A percentile compares a stretch with the other conserved stretches of the same genome.
phyloP scores from a whole-genome alignment of 495 filamentous ascomycete species.

The Stereocaulon alpinum region DNA sequence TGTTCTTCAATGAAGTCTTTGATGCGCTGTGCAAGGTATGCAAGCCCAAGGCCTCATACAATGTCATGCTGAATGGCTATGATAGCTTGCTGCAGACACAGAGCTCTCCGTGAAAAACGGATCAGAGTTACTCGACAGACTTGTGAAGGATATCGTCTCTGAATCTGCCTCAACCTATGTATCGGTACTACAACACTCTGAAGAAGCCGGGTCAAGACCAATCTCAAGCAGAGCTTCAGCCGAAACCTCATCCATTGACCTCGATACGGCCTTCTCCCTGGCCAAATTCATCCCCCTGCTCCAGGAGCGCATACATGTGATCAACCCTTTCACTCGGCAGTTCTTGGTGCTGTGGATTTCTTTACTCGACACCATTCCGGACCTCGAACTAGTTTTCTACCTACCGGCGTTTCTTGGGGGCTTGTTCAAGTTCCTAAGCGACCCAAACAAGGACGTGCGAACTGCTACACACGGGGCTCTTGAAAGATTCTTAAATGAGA shows the following conservation, averaged over 20 bases:
- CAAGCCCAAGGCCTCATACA: background rate
- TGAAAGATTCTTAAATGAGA: constrained; percentile 88
- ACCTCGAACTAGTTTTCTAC: constrained; percentile 87
- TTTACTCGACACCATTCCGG: constrained; percentile 90
- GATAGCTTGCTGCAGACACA: constrained; percentile 84
- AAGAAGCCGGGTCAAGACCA: constrained; percentile 36
- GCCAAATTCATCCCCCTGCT: constrained; percentile 85
- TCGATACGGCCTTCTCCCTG: constrained; percentile 87
- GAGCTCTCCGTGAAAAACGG: constrained; percentile 98
- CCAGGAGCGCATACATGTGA: constrained; percentile 82
- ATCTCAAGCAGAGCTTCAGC: constrained; percentile 39
- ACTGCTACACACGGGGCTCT: constrained; percentile 80
- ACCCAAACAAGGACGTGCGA: constrained; percentile 85
- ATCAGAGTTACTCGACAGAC: constrained; percentile 86
- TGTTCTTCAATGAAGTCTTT: constrained; percentile 97
- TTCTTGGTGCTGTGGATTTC: constrained; percentile 97
- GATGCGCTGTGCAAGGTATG: constrained; percentile 90
- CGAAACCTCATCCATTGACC: constrained; percentile 42
- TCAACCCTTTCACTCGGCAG: constrained; percentile 87
- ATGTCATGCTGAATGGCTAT: constrained; percentile 10
- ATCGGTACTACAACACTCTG: constrained; percentile 59
- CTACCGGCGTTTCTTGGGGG: constrained; percentile 88
- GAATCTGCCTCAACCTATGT: constrained; percentile 95
- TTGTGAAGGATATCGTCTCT: constrained; percentile 96
- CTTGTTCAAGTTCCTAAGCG: constrained; percentile 83